Conservation (phyloP, 1,284 basidiomycete genomes). For the Marasmius oreades region DNA sequence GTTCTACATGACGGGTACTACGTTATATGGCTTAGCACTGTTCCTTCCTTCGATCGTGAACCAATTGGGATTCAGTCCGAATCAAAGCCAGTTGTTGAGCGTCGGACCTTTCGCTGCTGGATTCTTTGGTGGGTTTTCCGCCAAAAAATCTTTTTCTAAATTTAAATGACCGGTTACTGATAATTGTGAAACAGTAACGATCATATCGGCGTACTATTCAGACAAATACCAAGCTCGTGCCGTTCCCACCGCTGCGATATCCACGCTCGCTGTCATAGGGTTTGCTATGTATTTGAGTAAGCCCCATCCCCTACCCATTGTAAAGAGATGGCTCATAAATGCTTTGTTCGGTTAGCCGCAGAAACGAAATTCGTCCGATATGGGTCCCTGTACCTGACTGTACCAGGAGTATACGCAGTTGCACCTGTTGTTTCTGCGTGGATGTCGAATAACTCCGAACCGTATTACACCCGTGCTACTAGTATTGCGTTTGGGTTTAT, state of each 20-base stretch:
- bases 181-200: conserved; percentile 20
- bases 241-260: conserved; percentile 23
- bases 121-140: conserved; percentile 26
- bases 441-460: conserved; percentile 42
- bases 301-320: not conserved
- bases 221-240: conserved; percentile 33
- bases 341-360: conserved; percentile 12
- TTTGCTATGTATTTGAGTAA: conserved; percentile 33
- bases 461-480: conserved; percentile 39
- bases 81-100: conserved; percentile 28
- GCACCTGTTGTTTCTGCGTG: conserved; percentile 32
- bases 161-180: not conserved
- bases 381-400: conserved; percentile 32
- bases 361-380: conserved; percentile 26
- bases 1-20: conserved; percentile 44
- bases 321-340: not conserved
- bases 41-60: conserved; percentile 43
- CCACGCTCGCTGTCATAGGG: conserved; percentile 25
- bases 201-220: conserved; percentile 28
- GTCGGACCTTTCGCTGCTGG: conserved; percentile 31
- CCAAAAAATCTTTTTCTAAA: not conserved
- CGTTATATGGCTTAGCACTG: conserved; percentile 38
- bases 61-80: conserved; percentile 34
- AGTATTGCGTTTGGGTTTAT: conserved; percentile 38
- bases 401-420: conserved; percentile 29